Evolutionary conservation across 192 early-diverging fungal genomes (phyloP), one percentile per base, ranked within the genome.

Genomic region (Coemansia sp.): DNA sequence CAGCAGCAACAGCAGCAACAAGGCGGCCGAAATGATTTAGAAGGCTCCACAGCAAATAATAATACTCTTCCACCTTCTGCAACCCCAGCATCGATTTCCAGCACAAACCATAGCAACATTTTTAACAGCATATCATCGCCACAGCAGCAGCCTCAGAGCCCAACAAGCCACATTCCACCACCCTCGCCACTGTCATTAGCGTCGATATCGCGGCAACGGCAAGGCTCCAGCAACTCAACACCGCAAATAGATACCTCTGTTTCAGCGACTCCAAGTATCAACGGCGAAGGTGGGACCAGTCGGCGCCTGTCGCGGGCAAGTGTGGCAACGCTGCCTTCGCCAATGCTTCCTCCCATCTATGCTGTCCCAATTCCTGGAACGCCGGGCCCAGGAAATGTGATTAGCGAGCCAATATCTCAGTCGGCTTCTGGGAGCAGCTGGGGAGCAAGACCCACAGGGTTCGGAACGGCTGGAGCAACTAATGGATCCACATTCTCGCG

Each of bases 281-380:
- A 64, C n/a, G 20, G 56, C 4, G 71, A 63, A 38, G 57, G 56
- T 4, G 72, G 67, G 25, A 25, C 59, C 14, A 70, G 73, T 16
- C 53, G 80, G 19, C 80, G 75, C 48, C 58, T 46, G 45, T 77
- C 80, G 14, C 65, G 80, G 42, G 44, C 58, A 7, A 75, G 72
- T 45, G 56, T 69, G 39, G 45, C 66, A 7, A 53, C 72, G 11
- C 68, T 67, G 12, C 81, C 77, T 25, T 84, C 82, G 45, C 82
- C 82, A 5, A 50, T 66, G 46, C 70, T 84, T 40, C 77, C 70
- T 32, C 82, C 82, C 7, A 65, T 75, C 1, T 79, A 79, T 55
- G 77, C 76, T 0, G 77, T 79, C 41, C 77, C 82, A 19, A 84
- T 84, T 44, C 82, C 82, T 13, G 82, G 82, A 5, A 84, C 77